Base-by-base conservation (phyloP, 2,329 filamentous ascomycete species). In the Orbilia brochopaga region DNA sequence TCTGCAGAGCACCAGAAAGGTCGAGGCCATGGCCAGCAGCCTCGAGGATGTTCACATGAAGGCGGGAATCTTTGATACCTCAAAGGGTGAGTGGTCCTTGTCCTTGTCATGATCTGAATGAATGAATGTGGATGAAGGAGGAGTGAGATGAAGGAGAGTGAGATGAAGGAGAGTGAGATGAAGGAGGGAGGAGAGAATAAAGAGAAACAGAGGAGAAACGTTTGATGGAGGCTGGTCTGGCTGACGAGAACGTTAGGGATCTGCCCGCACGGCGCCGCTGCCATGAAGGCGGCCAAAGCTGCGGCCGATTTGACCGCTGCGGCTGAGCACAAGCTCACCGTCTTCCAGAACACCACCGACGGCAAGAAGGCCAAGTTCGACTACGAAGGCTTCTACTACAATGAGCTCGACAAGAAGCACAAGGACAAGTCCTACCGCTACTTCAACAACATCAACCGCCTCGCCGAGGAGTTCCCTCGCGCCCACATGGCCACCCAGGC, bases 401-500 rank as follows among this genome's bases (percentile, higher is more conserved):
- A 83, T 73, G 93, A 99, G 80, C 82, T 99, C 76, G 91, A 97
- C 77, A 97, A 97, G 86, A 99, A 99, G 83, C 94, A 96, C 85
- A 92, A 96, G 85, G 94, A 99, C 85, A 97, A 97, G 83, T 97
- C 92, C 58, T 99, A 99, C 83, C 91, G 94, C 78, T 97, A 97
- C 83, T 99, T 99, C 84, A 99, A 99, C 85, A 99, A 99, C 84
- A 99, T 99, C 87, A 99, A 99, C 79, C 92, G 94, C 37, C 85
- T 99, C 73, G 94, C 94, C 75, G 91, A 94, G 82, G 91, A 97
- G 75, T 99, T 99, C 74, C 94, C 94, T 30, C 90, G 90, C 75
- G 94, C 94, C 51, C 94, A 99, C 80, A 96, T 95, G 85, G 85
- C 90, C 15, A 87, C 85, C 67, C 86, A 87, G 78, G 88, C 93